Percentiles rank a stretch among this genome's conserved stretches.
These are phyloP conservation scores for Plenodomus lindquistii DNA, from an alignment of 2,329 filamentous ascomycete species.

Conservation along the genomic window DNA sequence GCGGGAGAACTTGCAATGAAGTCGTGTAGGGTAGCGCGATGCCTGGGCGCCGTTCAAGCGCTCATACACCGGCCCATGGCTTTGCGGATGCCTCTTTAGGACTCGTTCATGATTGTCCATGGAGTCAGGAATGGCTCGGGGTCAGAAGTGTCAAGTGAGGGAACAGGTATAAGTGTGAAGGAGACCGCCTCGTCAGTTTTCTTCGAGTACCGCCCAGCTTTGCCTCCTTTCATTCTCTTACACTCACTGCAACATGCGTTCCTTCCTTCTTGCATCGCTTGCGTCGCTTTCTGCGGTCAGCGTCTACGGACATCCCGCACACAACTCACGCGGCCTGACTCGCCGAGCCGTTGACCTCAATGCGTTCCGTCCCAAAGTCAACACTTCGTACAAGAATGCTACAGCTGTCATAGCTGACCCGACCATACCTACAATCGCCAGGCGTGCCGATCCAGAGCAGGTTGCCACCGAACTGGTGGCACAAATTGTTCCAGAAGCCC, in stretches of 20 bases:
- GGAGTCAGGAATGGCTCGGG: conserved; percentile 1
- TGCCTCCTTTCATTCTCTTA: conserved; percentile 10
- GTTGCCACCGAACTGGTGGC: conserved; percentile 41
- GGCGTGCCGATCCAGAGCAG: conserved; percentile 32
- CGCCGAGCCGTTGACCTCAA: conserved; percentile 35
- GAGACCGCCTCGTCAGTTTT: conserved; percentile 3
- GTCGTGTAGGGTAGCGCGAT: conserved; percentile 6
- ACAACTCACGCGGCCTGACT: conserved; percentile 17
- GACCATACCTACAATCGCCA: conserved; percentile 20
- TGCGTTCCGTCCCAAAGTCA: conserved; percentile 34
- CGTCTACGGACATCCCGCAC: conserved; percentile 28
- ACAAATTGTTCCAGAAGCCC: conserved; percentile 38
- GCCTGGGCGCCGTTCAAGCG: neutral
- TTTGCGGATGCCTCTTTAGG: conserved; percentile 6
- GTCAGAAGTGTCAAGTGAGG: conserved; percentile 2
- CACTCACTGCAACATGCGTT: conserved; percentile 31
- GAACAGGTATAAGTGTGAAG: conserved; percentile 15
- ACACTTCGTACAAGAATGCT: conserved; percentile 28
- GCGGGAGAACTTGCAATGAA: conserved; percentile 8
- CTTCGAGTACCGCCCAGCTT: neutral
- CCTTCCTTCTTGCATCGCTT: conserved; percentile 34
- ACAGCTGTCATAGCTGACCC: conserved; percentile 22
- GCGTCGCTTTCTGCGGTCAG: conserved; percentile 30
- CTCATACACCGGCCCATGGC: conserved; percentile 2
- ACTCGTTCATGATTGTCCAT: conserved; percentile 2